Percentiles rank a stretch among this genome's conserved stretches.
phyloP scores from a whole-genome alignment of 2,329 filamentous ascomycete genomes.

The Hymenotorrendiella dingleyae region DNA sequence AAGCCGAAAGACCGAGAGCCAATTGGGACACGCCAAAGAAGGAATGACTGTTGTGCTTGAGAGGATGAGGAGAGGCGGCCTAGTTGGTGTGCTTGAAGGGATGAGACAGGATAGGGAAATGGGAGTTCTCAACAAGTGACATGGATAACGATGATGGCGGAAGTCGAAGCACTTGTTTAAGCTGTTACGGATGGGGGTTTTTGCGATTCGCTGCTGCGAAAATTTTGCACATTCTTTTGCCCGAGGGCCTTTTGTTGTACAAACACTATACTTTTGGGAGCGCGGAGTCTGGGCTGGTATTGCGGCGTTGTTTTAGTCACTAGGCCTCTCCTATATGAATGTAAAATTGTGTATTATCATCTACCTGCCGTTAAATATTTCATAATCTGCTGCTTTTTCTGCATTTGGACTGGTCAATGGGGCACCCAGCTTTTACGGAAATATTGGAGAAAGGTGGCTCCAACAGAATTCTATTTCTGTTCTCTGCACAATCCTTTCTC shows the following conservation, averaged over 20 bases:
- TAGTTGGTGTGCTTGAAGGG: conserved; percentile 64
- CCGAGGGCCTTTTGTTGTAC: conserved; percentile 18
- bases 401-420: too few relatives aligned
- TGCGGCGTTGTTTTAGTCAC: conserved; percentile 12
- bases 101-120: conserved; percentile 54
- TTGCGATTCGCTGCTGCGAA: conserved; percentile 3
- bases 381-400: too few relatives aligned
- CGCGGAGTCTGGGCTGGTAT: conserved; percentile 24
- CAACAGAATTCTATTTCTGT: too few relatives aligned
- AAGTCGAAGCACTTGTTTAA: conserved; percentile 2
- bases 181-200: conserved; percentile 3
- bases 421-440: too few relatives aligned
- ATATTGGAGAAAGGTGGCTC: too few relatives aligned
- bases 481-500: too few relatives aligned
- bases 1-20: conserved; percentile 69
- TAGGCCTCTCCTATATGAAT: conserved; percentile 19
- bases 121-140: conserved; percentile 5
- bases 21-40: conserved; percentile 73
- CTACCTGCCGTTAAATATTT: too few relatives aligned
- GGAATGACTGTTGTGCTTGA: conserved; percentile 80
- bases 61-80: conserved; percentile 58
- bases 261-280: conserved; percentile 20
- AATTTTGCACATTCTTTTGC: conserved; percentile 7
- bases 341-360: neutral
- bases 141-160: conserved; percentile 6